These are phyloP conservation scores for Chlamydomonas reinhardtii DNA, from an alignment of 163 green algal species.

Conservation along the genomic window DNA sequence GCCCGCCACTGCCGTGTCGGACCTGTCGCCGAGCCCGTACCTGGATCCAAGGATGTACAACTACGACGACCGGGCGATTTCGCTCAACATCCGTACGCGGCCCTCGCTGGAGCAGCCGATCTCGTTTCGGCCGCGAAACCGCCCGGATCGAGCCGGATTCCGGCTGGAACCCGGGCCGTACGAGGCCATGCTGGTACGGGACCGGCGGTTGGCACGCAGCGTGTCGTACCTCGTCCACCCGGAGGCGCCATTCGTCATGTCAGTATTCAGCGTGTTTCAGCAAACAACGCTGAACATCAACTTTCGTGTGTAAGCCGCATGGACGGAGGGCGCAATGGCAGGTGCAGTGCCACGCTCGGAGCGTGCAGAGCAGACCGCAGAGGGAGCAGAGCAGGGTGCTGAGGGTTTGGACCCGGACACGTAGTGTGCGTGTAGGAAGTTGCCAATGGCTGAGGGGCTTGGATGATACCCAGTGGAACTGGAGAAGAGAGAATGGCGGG, in stretches of 20 bases:
- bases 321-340: too few relatives aligned
- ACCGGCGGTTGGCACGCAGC: conserved; percentile 23
- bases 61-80: conserved; percentile 39
- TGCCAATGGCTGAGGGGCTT: too few relatives aligned
- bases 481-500: too few relatives aligned
- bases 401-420: too few relatives aligned
- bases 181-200: conserved; percentile 26
- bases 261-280: conserved; percentile 24
- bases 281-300: conserved; percentile 33
- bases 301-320: conserved; percentile 13
- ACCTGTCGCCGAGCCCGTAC: conserved; percentile 26
- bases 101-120: conserved; percentile 43
- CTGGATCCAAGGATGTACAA: conserved; percentile 14
- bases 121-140: conserved; percentile 25
- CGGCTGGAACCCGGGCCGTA: conserved; percentile 38
- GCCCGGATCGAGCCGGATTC: not conserved
- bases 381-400: too few relatives aligned
- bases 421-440: too few relatives aligned
- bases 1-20: not conserved
- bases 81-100: conserved; percentile 26
- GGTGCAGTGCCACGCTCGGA: too few relatives aligned
- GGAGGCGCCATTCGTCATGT: conserved; percentile 21
- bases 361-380: too few relatives aligned
- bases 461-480: too few relatives aligned
- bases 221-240: conserved; percentile 32